Base-by-base conservation (phyloP, 2,329 filamentous ascomycete species). In the Aspergillaceae sp. region DNA sequence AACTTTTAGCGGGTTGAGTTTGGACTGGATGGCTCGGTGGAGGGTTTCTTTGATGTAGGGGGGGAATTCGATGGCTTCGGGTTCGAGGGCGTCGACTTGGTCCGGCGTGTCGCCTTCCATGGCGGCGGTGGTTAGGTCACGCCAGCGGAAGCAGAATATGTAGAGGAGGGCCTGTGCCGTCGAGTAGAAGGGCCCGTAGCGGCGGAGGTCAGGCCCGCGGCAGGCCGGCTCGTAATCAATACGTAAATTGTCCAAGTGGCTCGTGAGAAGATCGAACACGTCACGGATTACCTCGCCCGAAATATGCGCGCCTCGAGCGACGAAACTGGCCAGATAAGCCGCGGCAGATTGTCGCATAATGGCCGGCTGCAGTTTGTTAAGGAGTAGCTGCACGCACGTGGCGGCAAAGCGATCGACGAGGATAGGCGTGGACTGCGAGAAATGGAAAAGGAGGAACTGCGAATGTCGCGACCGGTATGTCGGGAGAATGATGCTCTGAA, bases 111-210 rank as follows among this genome's bases (percentile, higher is more conserved):
- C 76, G 38, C 74, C 71, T 27, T 76, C 72, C 27, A 64, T 62
- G 9, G 77, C 69, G 9, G 84, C 78, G 3, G 77, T 78, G 1
- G 78, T 84, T 41, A 98, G 75, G 60, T 97, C 91, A 50, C 88
- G 84, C 92, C 92, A 98, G 46, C 92, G 83, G 74, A 98, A 98
- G 73, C 92, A 98, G 69, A 94, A 96, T 48, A 94, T 91, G 71
- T 96, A 96, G 27, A 96, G 78, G 2, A 94, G 74, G 1, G 89
- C 89, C 66, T 96, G 90, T n/a, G 86, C 82, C 41, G 89, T 81
- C 11, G 86, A 83, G 65, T 96, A 96, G 68, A 94, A 95, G 9
- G 85, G 80, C 41, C 83, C 81, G 62, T 91, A 95, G 41, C 85
- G 83, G 51, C 84, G 82, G 47, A 94, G 77, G 63, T 98, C 89